These are phyloP conservation scores for Globisporangium cystogenes DNA, from an alignment of 352 stramenopile genomes.

Conservation along the genomic window DNA sequence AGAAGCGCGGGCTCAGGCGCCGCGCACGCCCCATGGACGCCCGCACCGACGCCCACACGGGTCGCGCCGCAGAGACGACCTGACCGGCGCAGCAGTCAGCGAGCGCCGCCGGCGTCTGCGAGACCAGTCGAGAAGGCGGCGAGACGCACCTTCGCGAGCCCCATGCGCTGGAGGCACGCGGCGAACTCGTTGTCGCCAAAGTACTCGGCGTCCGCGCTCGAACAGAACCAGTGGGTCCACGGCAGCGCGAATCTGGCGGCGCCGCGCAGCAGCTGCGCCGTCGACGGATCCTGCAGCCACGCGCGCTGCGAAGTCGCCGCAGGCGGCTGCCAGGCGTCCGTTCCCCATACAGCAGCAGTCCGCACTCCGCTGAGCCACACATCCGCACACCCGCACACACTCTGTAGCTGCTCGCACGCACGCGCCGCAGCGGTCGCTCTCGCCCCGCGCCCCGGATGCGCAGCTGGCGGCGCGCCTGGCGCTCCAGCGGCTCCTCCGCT, in stretches of 20 bases:
- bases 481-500: conserved; percentile 34
- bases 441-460: conserved; percentile 13
- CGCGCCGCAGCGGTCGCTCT: too few relatives aligned
- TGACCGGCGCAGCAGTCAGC: conserved; percentile 2
- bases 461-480: conserved; percentile 15
- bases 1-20: conserved; percentile 60
- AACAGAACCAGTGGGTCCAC: conserved; percentile 70
- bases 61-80: conserved; percentile 41
- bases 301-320: too few relatives aligned
- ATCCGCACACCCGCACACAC: too few relatives aligned
- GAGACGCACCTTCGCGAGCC: conserved; percentile 44
- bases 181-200: conserved; percentile 78
- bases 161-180: conserved; percentile 60
- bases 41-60: conserved; percentile 74
- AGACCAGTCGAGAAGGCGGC: too few relatives aligned
- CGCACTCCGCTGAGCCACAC: too few relatives aligned
- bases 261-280: background rate
- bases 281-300: background rate
- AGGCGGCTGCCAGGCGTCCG: background rate
- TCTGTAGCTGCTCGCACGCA: too few relatives aligned
- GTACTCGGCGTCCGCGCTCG: conserved; percentile 56
- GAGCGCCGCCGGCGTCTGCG: too few relatives aligned
- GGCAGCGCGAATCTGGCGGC: conserved; percentile 42
- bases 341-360: too few relatives aligned
- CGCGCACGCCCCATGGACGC: conserved; percentile 68